These are phyloP conservation scores for Solanum ossicruentum DNA, from an alignment of 257 asterid genomes.

Conservation along the genomic window DNA sequence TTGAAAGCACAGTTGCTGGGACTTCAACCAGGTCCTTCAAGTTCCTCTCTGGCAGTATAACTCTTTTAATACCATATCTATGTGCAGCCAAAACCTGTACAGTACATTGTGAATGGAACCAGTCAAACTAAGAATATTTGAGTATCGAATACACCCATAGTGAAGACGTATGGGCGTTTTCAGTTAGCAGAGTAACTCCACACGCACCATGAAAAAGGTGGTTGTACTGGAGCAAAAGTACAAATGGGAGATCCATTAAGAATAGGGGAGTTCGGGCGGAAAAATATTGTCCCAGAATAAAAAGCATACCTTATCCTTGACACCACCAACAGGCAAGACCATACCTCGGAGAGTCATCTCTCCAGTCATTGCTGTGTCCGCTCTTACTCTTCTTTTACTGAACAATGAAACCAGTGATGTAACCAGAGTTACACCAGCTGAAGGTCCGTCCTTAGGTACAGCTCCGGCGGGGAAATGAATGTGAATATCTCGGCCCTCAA, in stretches of 20 bases:
- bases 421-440: slow-evolving; percentile 98
- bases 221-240: not conserved
- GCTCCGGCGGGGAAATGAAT: slow-evolving; percentile 99
- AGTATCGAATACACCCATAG: not conserved
- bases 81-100: slow-evolving; percentile 95
- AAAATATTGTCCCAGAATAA: not conserved
- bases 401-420: slow-evolving; percentile 94
- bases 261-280: not conserved
- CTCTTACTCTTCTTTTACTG: slow-evolving; percentile 81
- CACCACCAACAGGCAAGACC: slow-evolving; percentile 97
- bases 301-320: slow-evolving; percentile 87
- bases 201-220: not conserved
- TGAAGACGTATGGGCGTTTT: not conserved
- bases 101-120: not conserved
- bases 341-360: slow-evolving; percentile 93
- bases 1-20: slow-evolving; percentile 75
- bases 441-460: slow-evolving; percentile 97
- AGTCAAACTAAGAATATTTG: not conserved
- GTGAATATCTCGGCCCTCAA: slow-evolving; percentile 86
- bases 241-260: not conserved
- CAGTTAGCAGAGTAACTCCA: not conserved
- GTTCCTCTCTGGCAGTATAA: slow-evolving; percentile 92
- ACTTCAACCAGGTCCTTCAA: slow-evolving; percentile 88
- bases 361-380: slow-evolving; percentile 99
- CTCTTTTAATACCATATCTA: slow-evolving; percentile 88